A percentile compares a stretch with the other conserved stretches of the same genome.
phyloP scores from a whole-genome alignment of 495 filamentous ascomycete genomes.

The Podospora sp. region DNA sequence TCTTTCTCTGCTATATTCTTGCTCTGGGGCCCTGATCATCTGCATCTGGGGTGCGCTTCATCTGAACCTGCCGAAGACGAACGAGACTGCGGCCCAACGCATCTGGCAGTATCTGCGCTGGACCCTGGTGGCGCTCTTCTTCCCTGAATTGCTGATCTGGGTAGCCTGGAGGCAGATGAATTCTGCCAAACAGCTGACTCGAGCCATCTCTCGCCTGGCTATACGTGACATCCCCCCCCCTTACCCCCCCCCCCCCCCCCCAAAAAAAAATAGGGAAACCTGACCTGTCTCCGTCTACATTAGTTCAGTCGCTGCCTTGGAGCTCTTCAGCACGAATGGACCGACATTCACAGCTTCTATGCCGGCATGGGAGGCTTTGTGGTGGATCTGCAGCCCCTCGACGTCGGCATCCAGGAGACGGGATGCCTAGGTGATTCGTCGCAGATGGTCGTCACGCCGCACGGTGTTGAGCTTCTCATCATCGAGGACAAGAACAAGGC shows the following conservation, averaged over 20 bases:
- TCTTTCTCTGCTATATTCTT: too few species aligned
- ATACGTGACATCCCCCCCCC: background rate
- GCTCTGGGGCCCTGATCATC: too few species aligned
- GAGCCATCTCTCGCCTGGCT: background rate
- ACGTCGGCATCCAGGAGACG: slow-evolving; percentile 4
- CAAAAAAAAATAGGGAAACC: too few species aligned
- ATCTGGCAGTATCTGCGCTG: too few species aligned
- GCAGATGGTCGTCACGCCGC: background rate
- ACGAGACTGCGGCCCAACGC: too few species aligned
- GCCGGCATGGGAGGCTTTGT: slow-evolving; percentile 11
- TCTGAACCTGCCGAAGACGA: too few species aligned
- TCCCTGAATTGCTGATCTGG: background rate
- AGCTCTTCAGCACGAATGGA: slow-evolving; percentile 2
- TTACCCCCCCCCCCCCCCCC: too few species aligned
- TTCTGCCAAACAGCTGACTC: background rate
- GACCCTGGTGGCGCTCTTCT: too few species aligned
- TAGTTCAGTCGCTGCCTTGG: background rate
- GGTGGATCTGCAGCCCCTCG: background rate
- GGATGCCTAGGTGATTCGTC: slow-evolving; percentile 1
- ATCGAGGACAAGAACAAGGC: slow-evolving; percentile 10
- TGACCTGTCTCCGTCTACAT: background rate
- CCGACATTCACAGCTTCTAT: slow-evolving; percentile 9
- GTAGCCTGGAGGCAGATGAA: slow-evolving; percentile 2
- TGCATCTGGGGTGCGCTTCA: too few species aligned
- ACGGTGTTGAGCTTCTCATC: slow-evolving; percentile 10